Evolutionary conservation across 129 eudicot genomes (phyloP), one percentile per base, ranked within the genome.

Genomic region (Flaveria ramosissima): DNA sequence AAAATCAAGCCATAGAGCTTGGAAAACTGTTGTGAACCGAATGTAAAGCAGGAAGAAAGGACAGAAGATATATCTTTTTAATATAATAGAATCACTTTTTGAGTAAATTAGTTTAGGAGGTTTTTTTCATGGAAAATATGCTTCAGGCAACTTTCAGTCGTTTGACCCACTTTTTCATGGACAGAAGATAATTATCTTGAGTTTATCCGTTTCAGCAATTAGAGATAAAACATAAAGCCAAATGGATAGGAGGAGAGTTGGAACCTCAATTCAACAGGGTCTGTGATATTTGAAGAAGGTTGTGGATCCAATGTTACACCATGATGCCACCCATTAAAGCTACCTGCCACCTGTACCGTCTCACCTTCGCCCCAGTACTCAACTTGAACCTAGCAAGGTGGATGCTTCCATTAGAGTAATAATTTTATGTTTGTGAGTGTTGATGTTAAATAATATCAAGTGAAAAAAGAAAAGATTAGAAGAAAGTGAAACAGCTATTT

Each of bases 311-410:
- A 77, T 74, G 81, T 81, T 43, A 91, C 86, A 43, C 73, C 78
- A 57, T 91, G 97, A 86, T 91, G 90, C 97, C 98, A 94, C 53
- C 98, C 98, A 82, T 87, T 94, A 86, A 94, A 94, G 88, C 97
- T 94, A 73, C 98, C 98, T 41, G 97, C 96, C 50, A 94, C 82
- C 88, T 94, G 96, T 42, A 94, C 97, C 36, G 81, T 83, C 78
- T 91, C 90, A 15, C 88, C 97, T 27, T 83, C 90, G 23, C 92
- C 96, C 73, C 83, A 71, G 72, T 91, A 94, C 72, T 87, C 83
- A 76, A 94, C 79, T 86, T 89, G 85, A 79, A 89, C 97, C 98
- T 94, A 85, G 63, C 36, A 81, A 73, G 65, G 19, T 50, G 68
- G 43, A 82, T 67, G 76, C 77, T 78, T 60, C 81, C 66, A 21